These are phyloP conservation scores for Populus euphratica DNA, from an alignment of 345 rosid species.

Conservation along the genomic window DNA sequence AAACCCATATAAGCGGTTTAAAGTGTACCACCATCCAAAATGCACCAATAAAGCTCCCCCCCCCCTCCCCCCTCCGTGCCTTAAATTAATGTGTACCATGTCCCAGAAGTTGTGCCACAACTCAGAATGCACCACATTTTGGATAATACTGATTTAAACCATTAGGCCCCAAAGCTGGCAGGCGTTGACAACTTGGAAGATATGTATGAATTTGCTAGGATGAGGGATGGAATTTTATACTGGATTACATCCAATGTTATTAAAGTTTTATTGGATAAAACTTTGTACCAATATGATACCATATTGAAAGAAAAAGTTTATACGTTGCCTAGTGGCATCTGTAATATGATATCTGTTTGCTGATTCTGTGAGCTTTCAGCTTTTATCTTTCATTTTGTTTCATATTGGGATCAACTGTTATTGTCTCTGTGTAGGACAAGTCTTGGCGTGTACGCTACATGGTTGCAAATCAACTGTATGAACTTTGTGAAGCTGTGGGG, in stretches of 20 bases:
- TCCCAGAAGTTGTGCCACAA: background rate
- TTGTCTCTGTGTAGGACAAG: conserved; percentile 52
- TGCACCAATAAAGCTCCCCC: background rate
- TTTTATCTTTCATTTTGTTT: background rate
- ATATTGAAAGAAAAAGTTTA: background rate
- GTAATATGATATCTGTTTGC: background rate
- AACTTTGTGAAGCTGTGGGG: conserved; percentile 95
- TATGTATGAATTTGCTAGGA: background rate
- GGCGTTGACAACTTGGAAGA: background rate
- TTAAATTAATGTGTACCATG: background rate
- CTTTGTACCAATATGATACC: background rate
- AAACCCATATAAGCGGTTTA: background rate
- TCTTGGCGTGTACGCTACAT: conserved; percentile 98
- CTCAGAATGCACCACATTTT: background rate
- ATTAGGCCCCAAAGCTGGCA: background rate
- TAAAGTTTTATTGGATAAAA: background rate
- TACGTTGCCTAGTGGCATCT: background rate
- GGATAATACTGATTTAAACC: background rate
- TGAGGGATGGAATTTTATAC: background rate
- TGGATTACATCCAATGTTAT: background rate
- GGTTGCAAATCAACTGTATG: conserved; percentile 95
- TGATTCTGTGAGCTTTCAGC: background rate
- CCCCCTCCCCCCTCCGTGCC: background rate
- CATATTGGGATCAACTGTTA: background rate
- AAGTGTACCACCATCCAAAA: too few species aligned